These are phyloP conservation scores for Linderniella brevidens DNA, from an alignment of 257 asterid genomes.

Conservation along the genomic window DNA sequence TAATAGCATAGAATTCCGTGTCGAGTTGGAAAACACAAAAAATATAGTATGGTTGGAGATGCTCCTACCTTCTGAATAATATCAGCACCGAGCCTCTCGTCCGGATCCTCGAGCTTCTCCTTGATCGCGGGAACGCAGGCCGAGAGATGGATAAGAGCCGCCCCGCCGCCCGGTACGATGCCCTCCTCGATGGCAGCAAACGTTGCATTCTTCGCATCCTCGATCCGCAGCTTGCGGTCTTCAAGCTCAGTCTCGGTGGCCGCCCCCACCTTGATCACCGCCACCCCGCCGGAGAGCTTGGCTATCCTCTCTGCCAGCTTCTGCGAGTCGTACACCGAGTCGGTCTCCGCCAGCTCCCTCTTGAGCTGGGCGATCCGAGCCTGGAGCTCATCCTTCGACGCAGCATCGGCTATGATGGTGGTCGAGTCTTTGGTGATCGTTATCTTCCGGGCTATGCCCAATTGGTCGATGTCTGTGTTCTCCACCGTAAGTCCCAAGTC, in stretches of 20 bases:
- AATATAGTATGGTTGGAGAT: too few species aligned
- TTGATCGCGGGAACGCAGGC: constrained; percentile 57
- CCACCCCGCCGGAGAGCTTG: constrained; percentile 92
- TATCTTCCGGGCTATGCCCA: constrained; percentile 82
- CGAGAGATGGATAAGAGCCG: constrained; percentile 82
- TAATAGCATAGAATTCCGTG: too few species aligned
- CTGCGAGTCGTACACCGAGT: constrained; percentile 70
- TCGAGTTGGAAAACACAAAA: too few species aligned
- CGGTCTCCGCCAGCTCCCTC: constrained; percentile 62
- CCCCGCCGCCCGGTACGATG: constrained; percentile 98
- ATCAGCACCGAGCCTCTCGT: constrained; percentile 86
- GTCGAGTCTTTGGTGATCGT: constrained; percentile 69
- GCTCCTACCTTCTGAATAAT: constrained; percentile 90
- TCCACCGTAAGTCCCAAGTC: constrained; percentile 78
- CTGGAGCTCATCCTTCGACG: constrained; percentile 90
- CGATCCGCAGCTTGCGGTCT: constrained; percentile 90
- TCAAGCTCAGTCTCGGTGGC: constrained; percentile 96
- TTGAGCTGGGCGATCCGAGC: constrained; percentile 79
- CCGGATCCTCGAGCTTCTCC: constrained; percentile 67
- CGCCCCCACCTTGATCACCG: constrained; percentile 95
- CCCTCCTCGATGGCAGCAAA: constrained; percentile 99
- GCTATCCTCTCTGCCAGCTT: constrained; percentile 96
- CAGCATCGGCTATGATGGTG: constrained; percentile 91
- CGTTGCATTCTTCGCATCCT: constrained; percentile 97
- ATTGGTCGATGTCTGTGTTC: constrained; percentile 59